These are phyloP conservation scores for Nicotiana attenuata DNA, from an alignment of 257 asterid genomes.

Conservation along the genomic window DNA sequence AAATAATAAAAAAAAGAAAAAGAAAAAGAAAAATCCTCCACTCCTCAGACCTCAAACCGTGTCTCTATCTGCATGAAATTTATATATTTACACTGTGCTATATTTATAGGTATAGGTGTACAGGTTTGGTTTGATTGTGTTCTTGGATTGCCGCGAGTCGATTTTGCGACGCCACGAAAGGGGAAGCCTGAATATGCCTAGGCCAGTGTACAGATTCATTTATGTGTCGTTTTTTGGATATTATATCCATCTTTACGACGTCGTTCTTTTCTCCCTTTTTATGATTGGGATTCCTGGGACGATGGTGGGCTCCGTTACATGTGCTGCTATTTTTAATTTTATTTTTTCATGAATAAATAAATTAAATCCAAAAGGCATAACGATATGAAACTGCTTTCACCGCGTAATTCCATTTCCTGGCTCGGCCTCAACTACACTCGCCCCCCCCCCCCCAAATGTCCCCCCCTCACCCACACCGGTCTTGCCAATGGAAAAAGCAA, in stretches of 20 bases:
- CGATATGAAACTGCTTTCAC: constrained; percentile 2
- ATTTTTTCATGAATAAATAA: not conserved
- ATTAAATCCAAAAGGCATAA: not conserved
- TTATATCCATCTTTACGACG: not conserved
- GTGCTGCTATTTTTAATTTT: not conserved
- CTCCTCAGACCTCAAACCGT: not conserved
- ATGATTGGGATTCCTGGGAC: not conserved
- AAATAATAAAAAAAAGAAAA: not conserved
- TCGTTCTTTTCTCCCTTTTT: not conserved
- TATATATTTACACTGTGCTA: not conserved
- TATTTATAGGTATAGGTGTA: too few relatives aligned
- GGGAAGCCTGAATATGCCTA: not conserved
- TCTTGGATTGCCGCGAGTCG: not conserved
- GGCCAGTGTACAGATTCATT: not conserved
- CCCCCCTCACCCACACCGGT: too few relatives aligned
- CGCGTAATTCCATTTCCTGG: not conserved
- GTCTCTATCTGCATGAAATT: not conserved
- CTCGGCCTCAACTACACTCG: too few relatives aligned
- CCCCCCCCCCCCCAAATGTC: too few relatives aligned
- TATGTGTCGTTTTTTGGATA: not conserved
- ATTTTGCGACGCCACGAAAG: not conserved
- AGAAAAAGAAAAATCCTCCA: not conserved
- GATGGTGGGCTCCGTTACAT: constrained; percentile 10
- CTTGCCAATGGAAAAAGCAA: too few relatives aligned
- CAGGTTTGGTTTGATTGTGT: too few relatives aligned